Percentiles rank a stretch among this genome's conserved stretches.
Evolutionary conservation across 805 yeast species (phyloP).

Genomic region (Ogataea minuta): DNA sequence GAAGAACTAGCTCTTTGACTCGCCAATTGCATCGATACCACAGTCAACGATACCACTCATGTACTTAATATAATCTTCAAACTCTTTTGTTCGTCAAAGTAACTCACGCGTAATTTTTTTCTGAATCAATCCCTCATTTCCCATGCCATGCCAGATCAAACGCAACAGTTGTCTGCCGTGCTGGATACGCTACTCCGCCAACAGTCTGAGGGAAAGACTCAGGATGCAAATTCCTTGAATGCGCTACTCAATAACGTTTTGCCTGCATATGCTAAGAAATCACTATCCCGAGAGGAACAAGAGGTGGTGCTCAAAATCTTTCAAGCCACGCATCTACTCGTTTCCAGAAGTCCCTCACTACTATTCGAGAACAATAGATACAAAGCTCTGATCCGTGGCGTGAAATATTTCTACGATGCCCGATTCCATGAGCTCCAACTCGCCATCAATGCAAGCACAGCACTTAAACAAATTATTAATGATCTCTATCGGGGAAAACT

Average conservation of each 20-base stretch:
- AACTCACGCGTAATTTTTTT: conserved; percentile 9
- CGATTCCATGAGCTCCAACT: conserved; percentile 23
- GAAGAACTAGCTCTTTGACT: conserved; percentile 17
- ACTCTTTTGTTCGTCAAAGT: conserved; percentile 1
- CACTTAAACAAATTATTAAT: conserved; percentile 25
- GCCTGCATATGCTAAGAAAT: conserved; percentile 24
- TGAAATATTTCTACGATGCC: conserved; percentile 29
- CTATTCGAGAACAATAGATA: conserved; percentile 25
- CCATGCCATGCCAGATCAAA: conserved; percentile 23
- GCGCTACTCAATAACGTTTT: conserved; percentile 31
- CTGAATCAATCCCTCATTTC: not conserved
- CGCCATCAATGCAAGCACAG: conserved; percentile 22
- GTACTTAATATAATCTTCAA: conserved; percentile 6
- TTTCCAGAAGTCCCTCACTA: conserved; percentile 25
- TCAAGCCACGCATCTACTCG: conserved; percentile 25
- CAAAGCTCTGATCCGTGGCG: conserved; percentile 18
- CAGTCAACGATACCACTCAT: conserved; percentile 7
- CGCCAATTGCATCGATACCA: conserved; percentile 8
- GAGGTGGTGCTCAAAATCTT: conserved; percentile 29
- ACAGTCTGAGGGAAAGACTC: conserved; percentile 25
- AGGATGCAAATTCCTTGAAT: conserved; percentile 31
- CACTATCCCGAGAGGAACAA: conserved; percentile 16
- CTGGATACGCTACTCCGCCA: conserved; percentile 29
- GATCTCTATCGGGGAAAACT: conserved; percentile 25
- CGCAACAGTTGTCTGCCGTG: conserved; percentile 27